Evolutionary conservation across 1,139 yeast species (phyloP).

Genomic region (Saccharomycopsis phalli): DNA sequence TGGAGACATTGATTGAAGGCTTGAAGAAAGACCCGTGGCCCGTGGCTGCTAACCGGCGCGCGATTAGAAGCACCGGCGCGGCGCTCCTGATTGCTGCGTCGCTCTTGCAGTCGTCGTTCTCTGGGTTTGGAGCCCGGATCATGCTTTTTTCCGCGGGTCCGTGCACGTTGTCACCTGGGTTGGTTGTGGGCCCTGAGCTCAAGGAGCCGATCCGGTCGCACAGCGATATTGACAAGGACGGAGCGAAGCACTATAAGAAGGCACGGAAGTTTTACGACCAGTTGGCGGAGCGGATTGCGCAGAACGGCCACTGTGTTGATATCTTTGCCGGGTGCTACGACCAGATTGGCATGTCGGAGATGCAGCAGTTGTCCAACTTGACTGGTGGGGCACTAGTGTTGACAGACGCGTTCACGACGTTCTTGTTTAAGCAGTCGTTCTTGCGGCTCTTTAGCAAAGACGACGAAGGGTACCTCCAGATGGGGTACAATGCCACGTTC

Average conservation of each 20-base stretch:
- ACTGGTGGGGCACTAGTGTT: conserved; percentile 92
- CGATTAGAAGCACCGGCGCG: conserved; percentile 88
- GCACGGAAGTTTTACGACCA: conserved; percentile 81
- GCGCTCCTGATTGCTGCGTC: conserved; percentile 82
- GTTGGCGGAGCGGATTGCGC: conserved; percentile 63
- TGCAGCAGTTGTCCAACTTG: conserved; percentile 78
- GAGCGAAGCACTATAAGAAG: conserved; percentile 86
- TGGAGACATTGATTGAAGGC: conserved; percentile 72
- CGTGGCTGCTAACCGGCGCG: conserved; percentile 77
- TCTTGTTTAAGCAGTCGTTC: conserved; percentile 91
- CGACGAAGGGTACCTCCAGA: conserved; percentile 68
- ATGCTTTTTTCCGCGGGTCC: conserved; percentile 93
- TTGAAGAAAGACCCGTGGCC: conserved; percentile 89
- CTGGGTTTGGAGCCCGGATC: conserved; percentile 84
- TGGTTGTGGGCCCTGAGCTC: conserved; percentile 84
- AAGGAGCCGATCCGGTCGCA: conserved; percentile 97
- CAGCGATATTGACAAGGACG: conserved; percentile 84
- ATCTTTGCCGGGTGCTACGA: conserved; percentile 97
- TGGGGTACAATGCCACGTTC: conserved; percentile 83
- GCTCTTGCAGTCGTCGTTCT: conserved; percentile 75
- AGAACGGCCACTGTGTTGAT: conserved; percentile 83
- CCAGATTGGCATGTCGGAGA: conserved; percentile 95
- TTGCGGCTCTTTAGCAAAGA: conserved; percentile 71
- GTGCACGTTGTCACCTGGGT: conserved; percentile 90
- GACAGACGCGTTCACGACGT: conserved; percentile 93